A percentile compares a stretch with the other conserved stretches of the same genome.
Evolutionary conservation across 345 rosid species (phyloP).

Genomic region (Excoecaria cochinchinensis): DNA sequence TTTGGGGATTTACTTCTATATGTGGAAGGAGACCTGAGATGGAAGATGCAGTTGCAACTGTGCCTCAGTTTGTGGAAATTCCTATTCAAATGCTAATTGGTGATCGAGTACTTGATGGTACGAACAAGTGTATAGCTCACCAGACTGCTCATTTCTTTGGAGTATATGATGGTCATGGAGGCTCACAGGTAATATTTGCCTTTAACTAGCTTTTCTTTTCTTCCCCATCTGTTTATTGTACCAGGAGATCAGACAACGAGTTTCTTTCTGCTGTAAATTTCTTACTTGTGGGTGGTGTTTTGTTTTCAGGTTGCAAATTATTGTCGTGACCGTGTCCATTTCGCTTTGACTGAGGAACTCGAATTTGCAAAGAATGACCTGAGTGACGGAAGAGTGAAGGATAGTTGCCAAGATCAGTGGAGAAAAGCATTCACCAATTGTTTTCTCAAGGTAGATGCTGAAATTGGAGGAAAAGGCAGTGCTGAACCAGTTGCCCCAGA

Average conservation of each 20-base stretch:
- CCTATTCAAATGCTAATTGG: conserved; percentile 80
- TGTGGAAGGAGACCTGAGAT: conserved; percentile 95
- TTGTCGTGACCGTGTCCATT: conserved; percentile 70
- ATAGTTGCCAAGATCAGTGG: conserved; percentile 78
- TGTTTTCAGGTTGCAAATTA: conserved; percentile 79
- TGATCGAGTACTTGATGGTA: conserved; percentile 52
- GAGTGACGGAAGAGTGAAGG: conserved; percentile 44
- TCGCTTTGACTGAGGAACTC: conserved; percentile 69
- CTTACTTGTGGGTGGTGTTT: conserved; percentile 10
- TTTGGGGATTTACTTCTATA: conserved; percentile 79
- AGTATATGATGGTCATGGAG: conserved; percentile 99
- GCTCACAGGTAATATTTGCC: conserved; percentile 59
- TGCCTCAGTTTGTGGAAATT: conserved; percentile 60
- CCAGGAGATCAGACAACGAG: not conserved
- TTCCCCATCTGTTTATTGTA: not conserved
- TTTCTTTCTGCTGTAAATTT: not conserved
- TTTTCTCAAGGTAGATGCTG: conserved; percentile 72
- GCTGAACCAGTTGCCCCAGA: conserved; percentile 77
- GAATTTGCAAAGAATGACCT: conserved; percentile 41
- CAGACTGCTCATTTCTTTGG: conserved; percentile 88
- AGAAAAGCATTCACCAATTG: conserved; percentile 66
- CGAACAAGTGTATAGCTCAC: conserved; percentile 44
- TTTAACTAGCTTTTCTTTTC: not conserved
- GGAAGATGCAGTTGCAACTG: conserved; percentile 83
- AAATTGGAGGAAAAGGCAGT: conserved; percentile 58